Evolutionary conservation across 23 red algal genomes (phyloP).

Genomic region (Chondrus crispus): DNA sequence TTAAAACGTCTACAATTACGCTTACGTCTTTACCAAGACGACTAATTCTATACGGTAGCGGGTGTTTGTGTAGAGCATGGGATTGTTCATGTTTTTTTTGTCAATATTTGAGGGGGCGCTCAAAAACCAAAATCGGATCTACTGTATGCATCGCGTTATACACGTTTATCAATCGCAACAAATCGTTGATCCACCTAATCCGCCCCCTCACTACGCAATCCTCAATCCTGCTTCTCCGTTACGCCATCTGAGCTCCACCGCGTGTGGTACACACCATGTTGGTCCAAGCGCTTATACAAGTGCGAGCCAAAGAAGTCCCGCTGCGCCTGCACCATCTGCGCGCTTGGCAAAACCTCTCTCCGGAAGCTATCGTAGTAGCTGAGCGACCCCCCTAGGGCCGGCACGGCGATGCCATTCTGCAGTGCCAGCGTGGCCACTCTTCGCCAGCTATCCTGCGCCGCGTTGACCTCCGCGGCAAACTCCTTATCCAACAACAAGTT

Average conservation of each 20-base stretch:
- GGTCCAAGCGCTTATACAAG: slow-evolving; percentile 89
- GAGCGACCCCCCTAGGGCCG: slow-evolving; percentile 67
- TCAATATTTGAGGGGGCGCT: no score
- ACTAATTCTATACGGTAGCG: no score
- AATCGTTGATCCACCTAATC: no score
- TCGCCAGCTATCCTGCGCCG: slow-evolving; percentile 73
- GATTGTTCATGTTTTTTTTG: no score
- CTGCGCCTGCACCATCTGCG: slow-evolving; percentile 95
- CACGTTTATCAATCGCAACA: no score
- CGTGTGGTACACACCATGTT: slow-evolving; percentile 90
- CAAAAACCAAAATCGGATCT: no score
- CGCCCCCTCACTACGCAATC: no score
- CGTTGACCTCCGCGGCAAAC: slow-evolving; percentile 78
- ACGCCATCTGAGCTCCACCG: slow-evolving; percentile 86
- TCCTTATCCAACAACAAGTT: slow-evolving; percentile 78
- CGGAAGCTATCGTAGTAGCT: slow-evolving; percentile 96
- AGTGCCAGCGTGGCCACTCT: slow-evolving; percentile 63
- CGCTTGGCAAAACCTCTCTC: slow-evolving; percentile 62
- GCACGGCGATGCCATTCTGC: slow-evolving; percentile 71
- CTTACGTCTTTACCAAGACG: no score
- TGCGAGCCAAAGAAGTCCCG: slow-evolving; percentile 99
- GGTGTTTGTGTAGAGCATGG: no score
- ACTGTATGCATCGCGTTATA: no score
- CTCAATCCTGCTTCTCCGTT: slow-evolving; percentile 49
- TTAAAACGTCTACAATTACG: no score